Base-by-base conservation (phyloP, 2,329 filamentous ascomycete genomes). In the Colletotrichum zoysiae region DNA sequence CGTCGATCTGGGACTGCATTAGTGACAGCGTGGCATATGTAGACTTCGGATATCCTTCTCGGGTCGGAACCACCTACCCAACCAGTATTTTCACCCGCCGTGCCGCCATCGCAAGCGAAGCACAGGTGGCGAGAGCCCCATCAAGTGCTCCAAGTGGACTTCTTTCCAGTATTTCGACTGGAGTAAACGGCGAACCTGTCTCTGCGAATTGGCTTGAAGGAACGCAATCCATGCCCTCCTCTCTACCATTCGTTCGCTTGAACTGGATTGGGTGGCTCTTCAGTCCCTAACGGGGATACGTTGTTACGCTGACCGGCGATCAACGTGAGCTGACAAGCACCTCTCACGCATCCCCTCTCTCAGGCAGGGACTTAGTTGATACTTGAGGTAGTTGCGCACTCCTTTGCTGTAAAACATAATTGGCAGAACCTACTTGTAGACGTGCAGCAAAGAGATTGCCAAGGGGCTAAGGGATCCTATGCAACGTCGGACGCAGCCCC, bases 241-340 rank as follows among this genome's bases (percentile, higher is more conserved):
- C 5, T 14, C 26, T 46, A 9, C 42, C 44, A 30, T 60, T 60
- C 18, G 26, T 48, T 42, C 14, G 18, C 26, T 48, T 42, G 42
- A 26, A 59, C 38, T 46, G 38, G 20, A 46, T 8, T 14, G 23
- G 5, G 16, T 20, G 16, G 14, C 42, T 48, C 42, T 60, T 46
- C 26, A 11, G 20, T 33, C 30, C 9, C 9, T 9, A 60, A 40
- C 26, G 40, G 26, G 26, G 40, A 12, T 20, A 23, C 30, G 16
- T 60, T 48, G 18, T 40, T 30, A 60, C 42, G 58, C 58, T 60
- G 58, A 60, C 58, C 26, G 58, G 18, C 26, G 58, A 60, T 60
- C 58, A 20, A 33, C 57, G 12, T 30, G 11, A 14, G 23, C 5
- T 51, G 9, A 9, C 26, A 53, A 33, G 14, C 23, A 2, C 23